Conservation (phyloP, 202 grass and related monocot species). For the Digitaria exilis region DNA sequence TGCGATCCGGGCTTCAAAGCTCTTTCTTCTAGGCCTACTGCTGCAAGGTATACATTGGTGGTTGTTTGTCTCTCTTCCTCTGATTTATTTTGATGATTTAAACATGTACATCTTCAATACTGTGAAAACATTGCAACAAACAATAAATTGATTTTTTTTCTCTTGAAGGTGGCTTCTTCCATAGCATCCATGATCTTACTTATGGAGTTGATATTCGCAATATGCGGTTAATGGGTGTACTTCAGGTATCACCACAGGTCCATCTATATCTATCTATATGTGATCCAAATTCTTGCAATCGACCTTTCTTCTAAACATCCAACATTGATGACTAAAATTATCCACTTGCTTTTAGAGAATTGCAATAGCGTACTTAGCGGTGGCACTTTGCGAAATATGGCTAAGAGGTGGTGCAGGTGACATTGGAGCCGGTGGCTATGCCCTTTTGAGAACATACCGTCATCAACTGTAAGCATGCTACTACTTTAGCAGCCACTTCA, state of each 20-base stretch:
- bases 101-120: too few species aligned
- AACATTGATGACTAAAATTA: neutral
- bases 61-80: neutral
- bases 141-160: neutral
- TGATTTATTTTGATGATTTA: neutral
- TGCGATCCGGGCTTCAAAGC: conserved; percentile 53
- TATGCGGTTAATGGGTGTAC: conserved; percentile 72
- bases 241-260: conserved; percentile 55
- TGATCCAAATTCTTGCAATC: neutral
- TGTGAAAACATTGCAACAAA: neutral
- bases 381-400: conserved; percentile 82
- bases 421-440: conserved; percentile 36
- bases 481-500: neutral
- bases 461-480: conserved; percentile 64
- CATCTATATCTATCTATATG: too few species aligned
- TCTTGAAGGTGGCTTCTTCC: conserved; percentile 73
- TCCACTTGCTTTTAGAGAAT: conserved; percentile 58
- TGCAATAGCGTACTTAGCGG: conserved; percentile 65
- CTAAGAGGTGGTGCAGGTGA: conserved; percentile 36
- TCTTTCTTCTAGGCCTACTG: conserved; percentile 70
- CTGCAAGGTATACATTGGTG: conserved; percentile 55
- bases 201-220: conserved; percentile 66
- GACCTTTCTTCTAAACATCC: neutral
- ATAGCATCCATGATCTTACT: conserved; percentile 49
- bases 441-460: conserved; percentile 55